A percentile compares a stretch with the other conserved stretches of the same genome.
These are phyloP conservation scores for Penicillium sp. DNA, from an alignment of 2,329 filamentous ascomycete species.

Conservation along the genomic window DNA sequence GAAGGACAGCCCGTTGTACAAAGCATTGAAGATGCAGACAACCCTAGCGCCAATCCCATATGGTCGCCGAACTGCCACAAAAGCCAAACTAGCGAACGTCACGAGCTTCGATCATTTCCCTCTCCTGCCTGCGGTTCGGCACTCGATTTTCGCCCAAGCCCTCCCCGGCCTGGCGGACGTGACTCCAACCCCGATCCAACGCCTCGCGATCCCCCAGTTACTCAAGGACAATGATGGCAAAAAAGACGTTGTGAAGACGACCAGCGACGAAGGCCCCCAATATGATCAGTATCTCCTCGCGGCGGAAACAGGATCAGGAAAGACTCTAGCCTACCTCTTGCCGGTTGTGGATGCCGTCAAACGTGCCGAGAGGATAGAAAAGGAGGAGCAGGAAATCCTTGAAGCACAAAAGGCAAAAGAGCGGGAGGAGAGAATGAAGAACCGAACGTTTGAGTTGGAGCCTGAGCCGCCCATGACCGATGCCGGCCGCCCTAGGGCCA, in stretches of 20 bases:
- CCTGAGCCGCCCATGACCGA: conserved; percentile 62
- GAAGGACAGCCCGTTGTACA: conserved; percentile 55
- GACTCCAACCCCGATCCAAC: conserved; percentile 82
- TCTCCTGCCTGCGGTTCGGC: conserved; percentile 65
- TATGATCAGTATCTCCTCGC: conserved; percentile 73
- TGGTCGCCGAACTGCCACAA: conserved; percentile 57
- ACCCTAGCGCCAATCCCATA: conserved; percentile 73
- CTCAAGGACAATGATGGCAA: conserved; percentile 52
- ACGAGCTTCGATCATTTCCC: conserved; percentile 78
- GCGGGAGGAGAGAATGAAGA: conserved; percentile 45
- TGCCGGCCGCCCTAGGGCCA: conserved; percentile 69
- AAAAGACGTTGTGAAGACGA: conserved; percentile 30
- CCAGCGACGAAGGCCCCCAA: conserved; percentile 42
- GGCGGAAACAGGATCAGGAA: conserved; percentile 94
- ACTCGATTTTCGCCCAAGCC: conserved; percentile 67
- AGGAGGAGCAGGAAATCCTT: conserved; percentile 52
- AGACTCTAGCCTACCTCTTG: conserved; percentile 87
- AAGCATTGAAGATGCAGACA: conserved; percentile 92
- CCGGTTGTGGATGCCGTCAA: conserved; percentile 85
- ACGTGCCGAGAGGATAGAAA: conserved; percentile 61
- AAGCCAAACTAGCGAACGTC: conserved; percentile 60
- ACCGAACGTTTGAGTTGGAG: conserved; percentile 59
- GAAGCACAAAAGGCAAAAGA: conserved; percentile 57
- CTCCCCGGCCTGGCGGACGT: conserved; percentile 70
- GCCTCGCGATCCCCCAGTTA: conserved; percentile 78